Base-by-base conservation (phyloP, 495 filamentous ascomycete species). In the Aspergillus incahuasiensis region DNA sequence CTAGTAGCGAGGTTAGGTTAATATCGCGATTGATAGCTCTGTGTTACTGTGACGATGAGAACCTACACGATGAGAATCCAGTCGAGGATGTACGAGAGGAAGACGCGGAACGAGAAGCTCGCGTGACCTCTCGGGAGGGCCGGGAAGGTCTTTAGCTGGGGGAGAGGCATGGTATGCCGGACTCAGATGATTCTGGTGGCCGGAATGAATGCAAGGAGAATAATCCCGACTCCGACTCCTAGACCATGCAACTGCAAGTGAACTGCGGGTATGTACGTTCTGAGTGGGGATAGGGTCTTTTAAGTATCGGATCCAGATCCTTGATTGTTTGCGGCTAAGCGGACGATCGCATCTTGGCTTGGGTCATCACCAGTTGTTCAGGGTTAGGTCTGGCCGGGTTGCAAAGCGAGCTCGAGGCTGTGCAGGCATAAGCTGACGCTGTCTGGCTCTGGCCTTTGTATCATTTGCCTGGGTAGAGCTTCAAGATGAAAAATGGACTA, bases 61-160 rank as follows among this genome's bases (percentile, higher is more conserved):
- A 60, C 71, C 41, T 65, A 82, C 79, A 80, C 58, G 44, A 82
- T 79, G 15, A 80, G 64, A 5, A 81, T 56, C 79, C 79, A 82
- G 52, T 82, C 79, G 18, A 80, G 32, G n/a, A 81, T 60, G 49
- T 82, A 82, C 6, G 78, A 80, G 12, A 77, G 28, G 11, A 79
- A 48, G 30, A 75, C 52, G n/a, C 72, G 54, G 52, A 72, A 74
- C 6, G 74, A 70, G 52, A 72, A 57, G 50, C 42, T 43, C 30
- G 18, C 41, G 39, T 54, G 38, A 48, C 40, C 54, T 9, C 19
- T 22, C 38, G 54, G 45, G 46, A 56, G 8, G 6, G 15, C 20
- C 28, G 45, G 54, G n/a, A 44, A 18, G 16, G 38, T 39, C 7
- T 50, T 49, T 4, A 44, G 20, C 0, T 15, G 12, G 46, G n/a